A percentile compares a stretch with the other conserved stretches of the same genome.
Conservation (phyloP, 2,329 filamentous ascomycete genomes). For the Bipolaris oryzae region DNA sequence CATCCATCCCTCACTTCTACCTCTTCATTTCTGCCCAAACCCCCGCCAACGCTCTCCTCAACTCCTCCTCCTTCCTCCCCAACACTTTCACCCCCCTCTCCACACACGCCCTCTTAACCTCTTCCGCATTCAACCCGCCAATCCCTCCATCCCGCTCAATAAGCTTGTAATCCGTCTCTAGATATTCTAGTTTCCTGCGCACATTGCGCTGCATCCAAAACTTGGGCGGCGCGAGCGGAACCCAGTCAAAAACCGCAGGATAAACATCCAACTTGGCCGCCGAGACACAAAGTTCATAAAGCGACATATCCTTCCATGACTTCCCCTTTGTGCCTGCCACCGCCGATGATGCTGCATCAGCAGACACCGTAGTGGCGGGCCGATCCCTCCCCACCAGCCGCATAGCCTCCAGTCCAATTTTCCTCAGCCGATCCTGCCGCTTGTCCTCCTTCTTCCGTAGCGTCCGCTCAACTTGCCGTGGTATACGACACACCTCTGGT, state of each 20-base stretch:
- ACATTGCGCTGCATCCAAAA: constrained; percentile 63
- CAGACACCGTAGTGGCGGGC: not conserved
- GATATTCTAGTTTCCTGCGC: constrained; percentile 62
- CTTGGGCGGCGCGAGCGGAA: constrained; percentile 51
- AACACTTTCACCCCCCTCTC: constrained; percentile 54
- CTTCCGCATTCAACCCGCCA: constrained; percentile 62
- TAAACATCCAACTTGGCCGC: constrained; percentile 33
- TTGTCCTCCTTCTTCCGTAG: constrained; percentile 57
- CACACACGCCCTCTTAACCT: constrained; percentile 72
- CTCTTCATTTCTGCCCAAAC: not conserved
- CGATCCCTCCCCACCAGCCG: constrained; percentile 23
- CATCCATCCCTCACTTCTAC: not conserved
- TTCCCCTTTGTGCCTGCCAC: not conserved
- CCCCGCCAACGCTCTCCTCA: constrained; percentile 31
- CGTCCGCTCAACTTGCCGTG: constrained; percentile 70
- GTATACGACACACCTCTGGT: constrained; percentile 82
- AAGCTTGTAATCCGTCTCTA: constrained; percentile 73
- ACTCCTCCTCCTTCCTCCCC: constrained; percentile 35
- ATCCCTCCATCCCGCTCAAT: constrained; percentile 69
- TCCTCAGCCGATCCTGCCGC: constrained; percentile 26
- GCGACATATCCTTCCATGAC: constrained; percentile 13
- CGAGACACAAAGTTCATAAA: constrained; percentile 28
- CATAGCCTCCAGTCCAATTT: constrained; percentile 25
- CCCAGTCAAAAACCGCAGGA: constrained; percentile 46
- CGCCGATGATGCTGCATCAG: not conserved